Evolutionary conservation across 176 grass and related monocot species (phyloP), one percentile per base, ranked within the genome.

Genomic region (Melocanna baccifera): DNA sequence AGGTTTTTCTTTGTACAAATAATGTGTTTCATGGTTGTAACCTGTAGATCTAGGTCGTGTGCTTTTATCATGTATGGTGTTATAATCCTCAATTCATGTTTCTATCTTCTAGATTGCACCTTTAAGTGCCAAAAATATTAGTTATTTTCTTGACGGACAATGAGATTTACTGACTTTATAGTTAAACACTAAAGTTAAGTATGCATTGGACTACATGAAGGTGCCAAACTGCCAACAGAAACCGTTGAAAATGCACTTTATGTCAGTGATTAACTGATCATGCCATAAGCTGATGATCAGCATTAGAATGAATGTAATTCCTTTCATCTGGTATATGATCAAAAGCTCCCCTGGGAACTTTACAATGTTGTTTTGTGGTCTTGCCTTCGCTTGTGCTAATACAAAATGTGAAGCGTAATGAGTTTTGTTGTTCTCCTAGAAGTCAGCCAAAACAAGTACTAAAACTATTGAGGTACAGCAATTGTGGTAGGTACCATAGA

Each of bases 151-250:
- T 41, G 6, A 73, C 71, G 22, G 40, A 26, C 47, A 46, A 32
- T 82, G 68, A 47, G 66, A 25, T 81, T 78, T 46, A n/a, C 37
- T 75, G 45, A 37, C 23, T 73, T 79, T 71, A 69, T 75, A 64
- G 37, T 52, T 86, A 23, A 37, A 30, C 9, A 62, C 9, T 48
- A 71, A 14, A 72, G 18, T 8, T 71, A 28, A 36, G 51, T 13
- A 22, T 12, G 7, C 28, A 28, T 61, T 59, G 55, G 51, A 78
- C 37, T 23, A 62, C 37, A 14, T 72, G 52, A 62, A 74, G 20
- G 57, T 14, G 9, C 20, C 28, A 62, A 74, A 12, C 42, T 14
- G 9, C 20, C 28, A 83, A 63, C 61, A 36, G 1, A 56, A 62
- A 28, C 23, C 13, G 23, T 62, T 62, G 23, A 62, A 59, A 28